These are phyloP conservation scores for Citrus inodora DNA, from an alignment of 345 rosid species.

Conservation along the genomic window DNA sequence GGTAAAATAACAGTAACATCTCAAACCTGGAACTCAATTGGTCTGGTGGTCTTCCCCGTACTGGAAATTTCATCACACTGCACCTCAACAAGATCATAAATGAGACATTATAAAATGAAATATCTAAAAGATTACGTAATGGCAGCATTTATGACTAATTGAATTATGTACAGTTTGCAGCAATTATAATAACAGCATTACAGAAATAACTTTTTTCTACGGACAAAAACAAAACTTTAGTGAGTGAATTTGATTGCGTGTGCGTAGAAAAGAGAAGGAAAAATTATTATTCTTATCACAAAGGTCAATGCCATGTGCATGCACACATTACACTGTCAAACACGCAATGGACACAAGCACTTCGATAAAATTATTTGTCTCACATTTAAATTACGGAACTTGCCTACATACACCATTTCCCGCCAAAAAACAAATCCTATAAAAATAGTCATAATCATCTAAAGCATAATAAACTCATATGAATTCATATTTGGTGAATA, in stretches of 20 bases:
- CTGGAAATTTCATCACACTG: constrained; percentile 63
- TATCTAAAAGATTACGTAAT: not conserved
- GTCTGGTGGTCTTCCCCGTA: constrained; percentile 46
- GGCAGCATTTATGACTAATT: not conserved
- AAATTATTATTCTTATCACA: not conserved
- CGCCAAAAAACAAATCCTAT: not conserved
- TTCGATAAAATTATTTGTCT: not conserved
- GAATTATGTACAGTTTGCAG: not conserved
- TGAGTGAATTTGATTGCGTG: not conserved
- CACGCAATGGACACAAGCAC: not conserved
- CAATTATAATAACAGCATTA: not conserved
- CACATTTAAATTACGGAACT: not conserved
- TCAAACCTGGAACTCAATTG: constrained; percentile 59
- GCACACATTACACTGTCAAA: not conserved
- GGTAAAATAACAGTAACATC: not conserved
- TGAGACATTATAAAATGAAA: not conserved
- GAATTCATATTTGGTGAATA: not conserved
- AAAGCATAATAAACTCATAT: not conserved
- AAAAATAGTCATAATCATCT: not conserved
- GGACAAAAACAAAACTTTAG: not conserved
- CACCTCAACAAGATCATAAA: constrained; percentile 11
- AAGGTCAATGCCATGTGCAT: not conserved
- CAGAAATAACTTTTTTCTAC: not conserved
- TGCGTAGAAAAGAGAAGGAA: too few relatives aligned
- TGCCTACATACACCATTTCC: not conserved